Conservation (phyloP, 257 asterid species). For the Ballota nigra region DNA sequence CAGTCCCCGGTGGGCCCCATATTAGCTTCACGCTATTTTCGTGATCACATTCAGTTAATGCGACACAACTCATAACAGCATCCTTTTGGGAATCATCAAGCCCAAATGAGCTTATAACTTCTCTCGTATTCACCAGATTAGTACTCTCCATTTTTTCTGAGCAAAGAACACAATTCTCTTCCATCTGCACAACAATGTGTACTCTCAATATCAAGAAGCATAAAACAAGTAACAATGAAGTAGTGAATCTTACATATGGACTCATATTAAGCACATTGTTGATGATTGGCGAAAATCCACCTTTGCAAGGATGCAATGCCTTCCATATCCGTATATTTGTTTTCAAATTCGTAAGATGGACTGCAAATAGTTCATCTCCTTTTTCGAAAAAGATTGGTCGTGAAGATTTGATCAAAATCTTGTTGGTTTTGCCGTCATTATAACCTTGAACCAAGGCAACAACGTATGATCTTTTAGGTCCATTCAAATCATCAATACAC, state of each 20-base stretch:
- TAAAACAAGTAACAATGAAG: constrained; percentile 31
- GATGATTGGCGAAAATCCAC: constrained; percentile 29
- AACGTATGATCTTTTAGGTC: constrained; percentile 32
- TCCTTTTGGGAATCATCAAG: constrained; percentile 53
- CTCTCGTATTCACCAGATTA: constrained; percentile 8
- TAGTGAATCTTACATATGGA: constrained; percentile 43
- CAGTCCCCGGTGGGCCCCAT: constrained; percentile 95
- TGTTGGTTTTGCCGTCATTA: constrained; percentile 10
- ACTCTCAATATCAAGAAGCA: background rate
- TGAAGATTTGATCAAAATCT: constrained; percentile 34
- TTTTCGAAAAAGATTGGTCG: constrained; percentile 19
- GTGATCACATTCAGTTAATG: constrained; percentile 45
- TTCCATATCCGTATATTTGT: constrained; percentile 61
- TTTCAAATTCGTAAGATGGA: constrained; percentile 45
- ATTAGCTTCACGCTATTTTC: constrained; percentile 43
- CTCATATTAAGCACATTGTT: constrained; percentile 29
- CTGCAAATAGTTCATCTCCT: constrained; percentile 31
- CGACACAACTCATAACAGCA: constrained; percentile 53
- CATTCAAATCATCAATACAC: constrained; percentile 45
- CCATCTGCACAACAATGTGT: constrained; percentile 20
- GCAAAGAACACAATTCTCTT: constrained; percentile 26
- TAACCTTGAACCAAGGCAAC: constrained; percentile 41
- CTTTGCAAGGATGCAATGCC: constrained; percentile 35
- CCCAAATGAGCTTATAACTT: constrained; percentile 18
- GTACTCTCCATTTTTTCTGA: constrained; percentile 26